phyloP scores from a whole-genome alignment of 805 yeast species.

The Candida alai region DNA sequence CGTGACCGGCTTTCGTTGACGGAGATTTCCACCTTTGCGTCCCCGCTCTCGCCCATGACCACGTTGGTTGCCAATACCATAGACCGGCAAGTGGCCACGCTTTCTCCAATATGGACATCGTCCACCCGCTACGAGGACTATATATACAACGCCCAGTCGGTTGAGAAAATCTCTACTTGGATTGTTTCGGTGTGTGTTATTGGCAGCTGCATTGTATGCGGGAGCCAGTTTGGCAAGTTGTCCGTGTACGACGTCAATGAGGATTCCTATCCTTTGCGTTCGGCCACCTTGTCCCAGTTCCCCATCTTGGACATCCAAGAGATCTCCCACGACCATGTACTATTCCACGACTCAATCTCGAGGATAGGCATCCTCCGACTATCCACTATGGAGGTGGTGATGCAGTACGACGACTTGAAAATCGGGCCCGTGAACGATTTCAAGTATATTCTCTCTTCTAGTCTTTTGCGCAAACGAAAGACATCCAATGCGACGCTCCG shows the following conservation, averaged over 20 bases:
- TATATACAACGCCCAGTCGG: conserved; percentile 9
- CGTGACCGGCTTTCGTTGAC: conserved; percentile 1
- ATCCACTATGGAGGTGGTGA: conserved; percentile 10
- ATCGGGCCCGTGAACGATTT: conserved; percentile 11
- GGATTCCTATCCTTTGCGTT: conserved; percentile 9
- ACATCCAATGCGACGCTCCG: conserved; percentile 3
- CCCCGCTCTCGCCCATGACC: no score
- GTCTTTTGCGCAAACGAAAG: conserved; percentile 1
- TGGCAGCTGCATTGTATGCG: conserved; percentile 13
- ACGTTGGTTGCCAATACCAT: no score
- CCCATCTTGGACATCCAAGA: conserved; percentile 18
- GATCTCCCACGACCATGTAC: conserved; percentile 15
- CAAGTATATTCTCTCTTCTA: conserved; percentile 1
- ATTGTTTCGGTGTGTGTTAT: conserved; percentile 19
- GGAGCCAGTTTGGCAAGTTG: conserved; percentile 30
- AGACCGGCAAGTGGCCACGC: conserved; percentile 3
- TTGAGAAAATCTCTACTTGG: conserved; percentile 18
- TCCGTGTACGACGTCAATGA: conserved; percentile 16
- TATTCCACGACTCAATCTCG: conserved; percentile 28
- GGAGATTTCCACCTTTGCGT: not conserved
- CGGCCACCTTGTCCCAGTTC: conserved; percentile 20
- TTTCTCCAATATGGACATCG: conserved; percentile 15
- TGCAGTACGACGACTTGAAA: conserved; percentile 18
- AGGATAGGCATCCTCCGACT: conserved; percentile 23
- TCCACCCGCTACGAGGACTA: conserved; percentile 9